These are phyloP conservation scores for Erodium trifolium DNA, from an alignment of 441 rosid species.

Conservation along the genomic window DNA sequence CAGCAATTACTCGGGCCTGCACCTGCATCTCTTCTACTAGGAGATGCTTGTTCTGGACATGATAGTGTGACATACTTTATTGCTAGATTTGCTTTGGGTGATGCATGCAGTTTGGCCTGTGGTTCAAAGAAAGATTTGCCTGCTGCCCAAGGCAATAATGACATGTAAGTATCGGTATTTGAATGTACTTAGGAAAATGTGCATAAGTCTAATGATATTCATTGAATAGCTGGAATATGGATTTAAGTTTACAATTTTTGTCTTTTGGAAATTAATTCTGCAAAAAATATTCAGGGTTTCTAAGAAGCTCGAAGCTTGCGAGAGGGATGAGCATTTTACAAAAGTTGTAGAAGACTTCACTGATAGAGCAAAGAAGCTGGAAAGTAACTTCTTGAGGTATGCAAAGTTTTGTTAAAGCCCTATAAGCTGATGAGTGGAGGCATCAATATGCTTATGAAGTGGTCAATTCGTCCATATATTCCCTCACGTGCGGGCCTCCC, in stretches of 20 bases:
- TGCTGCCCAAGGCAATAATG: conserved; percentile 19
- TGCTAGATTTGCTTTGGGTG: conserved; percentile 53
- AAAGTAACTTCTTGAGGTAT: conserved; percentile 49
- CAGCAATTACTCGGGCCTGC: conserved; percentile 62
- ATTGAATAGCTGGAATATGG: neutral
- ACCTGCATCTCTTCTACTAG: conserved; percentile 34
- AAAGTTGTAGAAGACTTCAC: conserved; percentile 50
- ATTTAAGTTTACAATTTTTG: neutral
- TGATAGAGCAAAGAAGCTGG: conserved; percentile 49
- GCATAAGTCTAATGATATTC: neutral
- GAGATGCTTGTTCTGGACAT: conserved; percentile 38
- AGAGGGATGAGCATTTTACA: conserved; percentile 31
- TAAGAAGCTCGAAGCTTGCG: conserved; percentile 31
- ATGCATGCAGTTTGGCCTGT: conserved; percentile 43
- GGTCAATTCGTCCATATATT: too few relatives aligned
- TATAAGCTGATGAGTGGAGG: too few relatives aligned
- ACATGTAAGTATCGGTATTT: conserved; percentile 32
- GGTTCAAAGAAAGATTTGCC: conserved; percentile 21
- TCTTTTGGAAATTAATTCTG: neutral
- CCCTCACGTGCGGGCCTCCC: too few relatives aligned
- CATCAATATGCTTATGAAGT: too few relatives aligned
- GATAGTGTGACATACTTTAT: conserved; percentile 44
- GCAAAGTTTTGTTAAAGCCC: conserved; percentile 1
- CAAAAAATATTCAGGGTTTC: conserved; percentile 28
- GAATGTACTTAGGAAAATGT: neutral